A percentile compares a stretch with the other conserved stretches of the same genome.
Conservation (phyloP, 1,139 yeast genomes). For the Scheffersomyces lignicola region DNA sequence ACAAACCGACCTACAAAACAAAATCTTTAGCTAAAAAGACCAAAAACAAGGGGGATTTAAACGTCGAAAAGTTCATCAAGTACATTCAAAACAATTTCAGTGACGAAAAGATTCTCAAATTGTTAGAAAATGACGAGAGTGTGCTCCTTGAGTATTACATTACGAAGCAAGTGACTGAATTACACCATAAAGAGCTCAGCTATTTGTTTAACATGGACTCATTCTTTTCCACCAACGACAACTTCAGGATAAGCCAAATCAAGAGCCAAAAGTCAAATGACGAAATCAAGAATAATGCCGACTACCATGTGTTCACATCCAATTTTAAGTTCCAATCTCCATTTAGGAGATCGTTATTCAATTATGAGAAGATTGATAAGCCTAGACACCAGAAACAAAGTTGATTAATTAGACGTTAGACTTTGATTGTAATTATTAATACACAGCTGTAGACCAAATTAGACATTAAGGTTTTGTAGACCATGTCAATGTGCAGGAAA, state of each 20-base stretch:
- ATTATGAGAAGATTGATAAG: slow-evolving; percentile 24
- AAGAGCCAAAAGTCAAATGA: slow-evolving; percentile 13
- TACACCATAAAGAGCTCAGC: slow-evolving; percentile 27
- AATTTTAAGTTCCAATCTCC: slow-evolving; percentile 21
- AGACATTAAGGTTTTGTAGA: no score
- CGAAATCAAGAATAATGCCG: slow-evolving; percentile 14
- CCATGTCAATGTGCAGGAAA: no score
- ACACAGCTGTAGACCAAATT: no score
- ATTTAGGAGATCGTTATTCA: slow-evolving; percentile 23
- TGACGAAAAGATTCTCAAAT: slow-evolving; percentile 14
- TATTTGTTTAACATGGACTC: slow-evolving; percentile 20
- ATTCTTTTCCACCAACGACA: slow-evolving; percentile 18
- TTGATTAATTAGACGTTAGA: no score
- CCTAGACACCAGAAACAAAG: slow-evolving; percentile 21
- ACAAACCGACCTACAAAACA: neutral
- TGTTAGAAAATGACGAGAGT: slow-evolving; percentile 26
- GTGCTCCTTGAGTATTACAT: slow-evolving; percentile 30
- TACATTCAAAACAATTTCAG: slow-evolving; percentile 21
- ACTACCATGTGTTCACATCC: slow-evolving; percentile 19
- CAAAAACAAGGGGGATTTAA: slow-evolving; percentile 11
- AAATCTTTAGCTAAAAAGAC: neutral
- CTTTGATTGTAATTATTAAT: no score
- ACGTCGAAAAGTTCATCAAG: slow-evolving; percentile 19
- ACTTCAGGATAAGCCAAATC: slow-evolving; percentile 18
- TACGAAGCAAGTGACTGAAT: slow-evolving; percentile 27